phyloP scores from a whole-genome alignment of 2,329 filamentous ascomycete genomes.

The Fusarium sp. region DNA sequence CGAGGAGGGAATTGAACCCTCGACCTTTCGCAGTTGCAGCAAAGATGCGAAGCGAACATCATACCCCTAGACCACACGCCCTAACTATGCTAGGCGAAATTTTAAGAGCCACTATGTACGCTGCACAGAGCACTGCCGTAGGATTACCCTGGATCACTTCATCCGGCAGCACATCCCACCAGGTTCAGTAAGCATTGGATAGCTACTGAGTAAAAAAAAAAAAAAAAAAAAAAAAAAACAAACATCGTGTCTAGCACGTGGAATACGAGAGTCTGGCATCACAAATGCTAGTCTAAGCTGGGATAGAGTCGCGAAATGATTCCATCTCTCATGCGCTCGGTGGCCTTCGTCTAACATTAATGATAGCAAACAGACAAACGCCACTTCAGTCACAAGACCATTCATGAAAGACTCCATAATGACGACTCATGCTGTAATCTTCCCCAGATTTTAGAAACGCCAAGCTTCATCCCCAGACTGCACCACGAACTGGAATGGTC shows the following conservation, averaged over 20 bases:
- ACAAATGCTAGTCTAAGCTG: not conserved
- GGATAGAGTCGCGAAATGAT: not conserved
- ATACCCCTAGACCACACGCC: conserved; percentile 32
- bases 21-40: conserved; percentile 23
- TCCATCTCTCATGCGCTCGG: not conserved
- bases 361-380: not conserved
- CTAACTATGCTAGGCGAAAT: not conserved
- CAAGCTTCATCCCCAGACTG: not conserved
- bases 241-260: accelerated
- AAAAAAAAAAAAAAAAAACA: not conserved
- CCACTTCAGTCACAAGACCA: not conserved
- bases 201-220: not conserved
- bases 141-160: not conserved
- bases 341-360: too few species aligned
- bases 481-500: not conserved
- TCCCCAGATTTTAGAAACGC: not conserved
- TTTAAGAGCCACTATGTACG: not conserved
- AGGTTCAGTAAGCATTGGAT: not conserved
- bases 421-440: not conserved
- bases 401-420: not conserved
- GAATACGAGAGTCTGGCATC: not conserved
- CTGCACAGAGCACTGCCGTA: not conserved
- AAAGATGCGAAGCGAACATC: conserved; percentile 28
- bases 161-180: not conserved
- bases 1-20: conserved; percentile 29